Conservation (phyloP, 1,139 yeast genomes). For the Debaryomyces psychrophilus region DNA sequence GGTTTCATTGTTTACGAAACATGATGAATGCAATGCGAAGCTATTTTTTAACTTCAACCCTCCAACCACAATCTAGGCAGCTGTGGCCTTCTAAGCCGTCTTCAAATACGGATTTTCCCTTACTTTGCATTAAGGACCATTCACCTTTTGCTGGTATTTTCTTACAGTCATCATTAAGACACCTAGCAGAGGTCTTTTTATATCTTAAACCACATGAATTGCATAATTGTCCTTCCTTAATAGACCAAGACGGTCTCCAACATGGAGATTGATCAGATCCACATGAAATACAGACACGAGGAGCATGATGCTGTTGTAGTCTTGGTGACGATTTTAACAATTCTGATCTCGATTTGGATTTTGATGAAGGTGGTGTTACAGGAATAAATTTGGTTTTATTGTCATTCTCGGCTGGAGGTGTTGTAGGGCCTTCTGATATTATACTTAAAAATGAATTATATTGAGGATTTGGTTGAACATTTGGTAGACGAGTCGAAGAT, state of each 20-base stretch:
- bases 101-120: constrained; percentile 52
- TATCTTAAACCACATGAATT: constrained; percentile 95
- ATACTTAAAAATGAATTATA: constrained; percentile 15
- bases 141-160: constrained; percentile 97
- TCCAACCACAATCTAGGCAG: constrained; percentile 70
- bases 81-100: constrained; percentile 52
- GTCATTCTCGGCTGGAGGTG: constrained; percentile 15
- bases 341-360: constrained; percentile 34
- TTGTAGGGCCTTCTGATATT: constrained; percentile 19
- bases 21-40: neutral
- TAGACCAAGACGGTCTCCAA: constrained; percentile 98
- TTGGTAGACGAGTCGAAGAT: constrained; percentile 17
- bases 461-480: constrained; percentile 12
- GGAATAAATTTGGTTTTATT: constrained; percentile 42
- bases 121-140: constrained; percentile 83
- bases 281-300: constrained; percentile 83
- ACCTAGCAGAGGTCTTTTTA: constrained; percentile 91
- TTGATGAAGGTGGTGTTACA: constrained; percentile 47
- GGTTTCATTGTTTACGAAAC: neutral
- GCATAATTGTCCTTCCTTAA: constrained; percentile 87
- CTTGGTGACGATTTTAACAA: constrained; percentile 41
- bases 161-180: constrained; percentile 72
- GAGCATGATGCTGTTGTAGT: constrained; percentile 29
- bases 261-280: constrained; percentile 93
- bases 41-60: constrained; percentile 44